Base-by-base conservation (phyloP, 2,329 filamentous ascomycete genomes). In the Xylaria sp. region DNA sequence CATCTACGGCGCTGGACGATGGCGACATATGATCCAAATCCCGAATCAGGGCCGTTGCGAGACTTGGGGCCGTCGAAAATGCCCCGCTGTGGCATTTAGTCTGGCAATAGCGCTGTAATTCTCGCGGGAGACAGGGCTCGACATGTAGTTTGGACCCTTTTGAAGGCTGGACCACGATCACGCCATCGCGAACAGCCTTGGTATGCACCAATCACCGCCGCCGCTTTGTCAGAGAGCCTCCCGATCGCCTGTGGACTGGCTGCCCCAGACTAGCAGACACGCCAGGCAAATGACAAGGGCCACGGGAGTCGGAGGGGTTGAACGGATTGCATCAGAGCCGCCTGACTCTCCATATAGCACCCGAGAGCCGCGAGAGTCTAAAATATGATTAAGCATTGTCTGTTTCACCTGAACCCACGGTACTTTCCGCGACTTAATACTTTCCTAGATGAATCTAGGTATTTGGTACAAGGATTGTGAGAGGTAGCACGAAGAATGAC, bases 171-270 rank as follows among this genome's bases (percentile, higher is more conserved):
- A 69, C 70, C 64, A 55, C 56, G 68, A 76, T 75, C 75, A 76
- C 75, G 75, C 75, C 72, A 76, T 76, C 74, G 72, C 32, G 59
- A 69, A 69, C 69, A 74, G 70, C 66, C 70, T 71, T 52, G 34
- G 46, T 20, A 55, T 66, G 68, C 72, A 61, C 75, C 75, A 76
- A 76, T 76, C 70, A 71, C 59, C 60, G 60, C 58, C 8, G 34
- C 60, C 62, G 66, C 65, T 76, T 76, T 76, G 74, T 76, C 72
- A 75, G 70, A 74, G 73, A 70, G 68, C 65, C 65, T 70, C 63
- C 61, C 64, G 64, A 65, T 66, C 45, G 67, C 60, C 63, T 70
- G 56, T 50, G 34, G 48, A 25, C 60, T 30, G 52, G 3, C 53
- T 45, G 56, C 63, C 60, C 56, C 63, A 66, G 60, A 61, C 41